Evolutionary conservation across 1,284 basidiomycete species (phyloP), one percentile per base, ranked within the genome.

Genomic region (Microbotryum intermedium): DNA sequence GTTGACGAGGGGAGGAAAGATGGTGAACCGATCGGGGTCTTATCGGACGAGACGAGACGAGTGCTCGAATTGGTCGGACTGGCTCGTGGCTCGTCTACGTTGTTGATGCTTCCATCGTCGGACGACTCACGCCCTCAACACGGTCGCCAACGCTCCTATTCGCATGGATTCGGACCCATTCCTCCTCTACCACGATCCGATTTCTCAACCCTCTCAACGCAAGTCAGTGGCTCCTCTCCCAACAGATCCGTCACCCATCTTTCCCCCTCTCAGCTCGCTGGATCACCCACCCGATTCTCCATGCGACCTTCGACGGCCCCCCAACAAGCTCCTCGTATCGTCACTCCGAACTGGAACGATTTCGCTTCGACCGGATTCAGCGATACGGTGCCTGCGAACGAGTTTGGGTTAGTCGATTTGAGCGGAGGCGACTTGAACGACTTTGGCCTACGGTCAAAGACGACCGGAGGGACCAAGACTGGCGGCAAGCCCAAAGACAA

Each of bases 341-440:
- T 55, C 39, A 58, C 55, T 2, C 55, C 60, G 18, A 44, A 42
- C 8, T 66, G 65, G 65, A 51, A 47, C 50, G 54, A 57, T 20
- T 66, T 66, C 23, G 59, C 61, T 21, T 39, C 49, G 16, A 55
- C 54, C 10, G 65, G 65, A 3, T 66, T 66, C 46, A 21, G 50
- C 11, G 50, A 51, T n/a, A 51, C n/a, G 9, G 34, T 39, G 13
- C 34, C 34, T 39, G 34, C 34, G 34, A 39, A 39, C 34, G 34
- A 39, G 34, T 39, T 39, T 39, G 34, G 34, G 11, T 21, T 34
- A 20, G 20, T 34, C 21, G 43, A 46, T 23, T 10, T 16, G 30
- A 28, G 26, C 43, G 9, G 20, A 13, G 44, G 16, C 23, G 21
- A 46, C 18, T 8, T 30, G 13, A 39, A 45, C 49, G 62, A 64